These are phyloP conservation scores for Hyphopichia fennica DNA, from an alignment of 1,139 yeast genomes.

Conservation along the genomic window DNA sequence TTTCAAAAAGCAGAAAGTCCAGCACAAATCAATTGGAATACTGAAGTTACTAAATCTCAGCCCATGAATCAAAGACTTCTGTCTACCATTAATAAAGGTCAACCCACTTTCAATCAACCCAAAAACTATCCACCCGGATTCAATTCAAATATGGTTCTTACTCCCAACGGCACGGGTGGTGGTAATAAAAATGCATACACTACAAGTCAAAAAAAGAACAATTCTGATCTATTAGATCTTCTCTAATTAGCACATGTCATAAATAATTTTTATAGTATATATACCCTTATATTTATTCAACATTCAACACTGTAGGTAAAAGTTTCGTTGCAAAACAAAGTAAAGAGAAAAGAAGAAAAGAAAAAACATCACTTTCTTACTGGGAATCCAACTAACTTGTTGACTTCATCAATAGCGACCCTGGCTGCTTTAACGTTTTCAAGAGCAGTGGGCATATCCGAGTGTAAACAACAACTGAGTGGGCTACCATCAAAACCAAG, in stretches of 20 bases:
- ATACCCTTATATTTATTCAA: no score
- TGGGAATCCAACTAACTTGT: slow-evolving; percentile 7
- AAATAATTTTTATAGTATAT: not conserved
- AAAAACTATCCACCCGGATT: slow-evolving; percentile 35
- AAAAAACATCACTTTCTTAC: not conserved
- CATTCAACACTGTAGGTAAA: no score
- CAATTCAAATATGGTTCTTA: slow-evolving; percentile 19
- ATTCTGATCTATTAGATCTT: slow-evolving; percentile 6
- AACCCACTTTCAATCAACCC: slow-evolving; percentile 4
- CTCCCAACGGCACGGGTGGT: slow-evolving; percentile 14
- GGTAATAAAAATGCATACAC: not conserved
- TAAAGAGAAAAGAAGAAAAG: no score
- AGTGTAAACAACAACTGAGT: slow-evolving; percentile 32
- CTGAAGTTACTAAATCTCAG: slow-evolving; percentile 11
- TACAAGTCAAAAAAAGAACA: not conserved
- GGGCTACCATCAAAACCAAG: slow-evolving; percentile 28
- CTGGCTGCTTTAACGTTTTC: slow-evolving; percentile 28
- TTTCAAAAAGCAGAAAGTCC: slow-evolving; percentile 25
- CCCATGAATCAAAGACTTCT: not conserved
- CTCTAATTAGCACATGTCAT: slow-evolving; percentile 1
- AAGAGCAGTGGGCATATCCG: slow-evolving; percentile 38
- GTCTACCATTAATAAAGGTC: not conserved
- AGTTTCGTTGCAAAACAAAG: no score
- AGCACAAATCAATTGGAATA: slow-evolving; percentile 19
- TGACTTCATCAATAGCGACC: slow-evolving; percentile 26